These are phyloP conservation scores for Pinus tabuliformis DNA, from an alignment of 75 land plant genomes.

Conservation along the genomic window DNA sequence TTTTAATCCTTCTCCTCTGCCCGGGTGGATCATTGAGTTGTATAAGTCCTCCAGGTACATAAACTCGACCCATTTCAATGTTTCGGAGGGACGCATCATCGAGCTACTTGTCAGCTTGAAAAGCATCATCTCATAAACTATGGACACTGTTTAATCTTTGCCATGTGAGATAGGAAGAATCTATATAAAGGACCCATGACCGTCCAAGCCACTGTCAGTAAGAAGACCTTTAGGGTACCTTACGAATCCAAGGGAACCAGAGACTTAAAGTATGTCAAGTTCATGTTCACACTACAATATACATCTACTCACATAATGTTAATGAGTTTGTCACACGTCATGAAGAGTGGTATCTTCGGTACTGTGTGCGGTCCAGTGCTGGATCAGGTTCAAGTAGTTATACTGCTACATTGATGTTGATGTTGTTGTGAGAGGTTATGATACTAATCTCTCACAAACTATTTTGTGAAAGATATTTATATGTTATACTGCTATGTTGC, in stretches of 20 bases:
- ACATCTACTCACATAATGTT: constrained; percentile 9
- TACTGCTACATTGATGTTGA: too few relatives aligned
- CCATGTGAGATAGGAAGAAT: too few relatives aligned
- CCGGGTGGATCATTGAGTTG: constrained; percentile 20
- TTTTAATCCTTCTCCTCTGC: constrained; percentile 16
- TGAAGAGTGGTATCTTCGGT: not conserved
- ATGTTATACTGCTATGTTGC: too few relatives aligned
- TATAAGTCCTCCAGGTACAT: not conserved
- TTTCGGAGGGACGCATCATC: too few relatives aligned
- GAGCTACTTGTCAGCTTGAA: too few relatives aligned
- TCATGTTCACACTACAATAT: constrained; percentile 3
- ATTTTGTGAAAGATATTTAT: too few relatives aligned
- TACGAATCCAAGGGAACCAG: constrained; percentile 23
- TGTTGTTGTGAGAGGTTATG: too few relatives aligned
- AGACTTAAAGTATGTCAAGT: not conserved
- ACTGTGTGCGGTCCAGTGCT: constrained; percentile 27
- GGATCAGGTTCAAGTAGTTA: constrained; percentile 16
- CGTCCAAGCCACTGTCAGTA: constrained; percentile 9
- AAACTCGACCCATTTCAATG: too few relatives aligned
- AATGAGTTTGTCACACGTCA: constrained; percentile 11
- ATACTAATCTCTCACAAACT: too few relatives aligned
- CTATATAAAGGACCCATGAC: constrained; percentile 21
- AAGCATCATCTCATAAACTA: too few relatives aligned
- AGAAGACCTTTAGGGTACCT: constrained; percentile 5
- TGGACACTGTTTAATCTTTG: too few relatives aligned